Conservation (phyloP, 495 filamentous ascomycete species). For the Rostrohypoxylon terebratum region DNA sequence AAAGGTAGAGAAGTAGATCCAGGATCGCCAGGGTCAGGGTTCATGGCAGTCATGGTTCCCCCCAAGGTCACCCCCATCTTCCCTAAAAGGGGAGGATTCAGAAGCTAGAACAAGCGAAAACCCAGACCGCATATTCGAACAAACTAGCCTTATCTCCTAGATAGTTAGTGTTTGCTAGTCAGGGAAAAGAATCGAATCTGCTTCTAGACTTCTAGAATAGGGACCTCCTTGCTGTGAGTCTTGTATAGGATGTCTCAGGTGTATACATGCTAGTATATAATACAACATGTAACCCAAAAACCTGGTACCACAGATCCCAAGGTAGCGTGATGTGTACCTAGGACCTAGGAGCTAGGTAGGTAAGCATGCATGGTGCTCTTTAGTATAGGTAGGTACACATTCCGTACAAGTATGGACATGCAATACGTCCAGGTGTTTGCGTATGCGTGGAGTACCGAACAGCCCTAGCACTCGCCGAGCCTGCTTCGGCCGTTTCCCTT, state of each 20-base stretch:
- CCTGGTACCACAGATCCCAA: conserved; percentile 31
- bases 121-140: conserved; percentile 24
- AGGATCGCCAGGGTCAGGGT: conserved; percentile 42
- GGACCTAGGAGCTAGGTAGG: no score
- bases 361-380: not conserved
- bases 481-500: conserved; percentile 13
- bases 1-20: conserved; percentile 40
- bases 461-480: conserved; percentile 14
- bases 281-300: conserved; percentile 13
- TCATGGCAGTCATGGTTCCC: conserved; percentile 29
- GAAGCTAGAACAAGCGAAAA: conserved; percentile 18
- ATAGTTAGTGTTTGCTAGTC: not conserved
- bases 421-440: not conserved
- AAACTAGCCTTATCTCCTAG: conserved; percentile 12
- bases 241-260: not conserved
- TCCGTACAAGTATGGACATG: not conserved
- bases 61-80: conserved; percentile 25
- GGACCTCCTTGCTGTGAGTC: no score
- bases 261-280: conserved; percentile 5
- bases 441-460: conserved; percentile 9
- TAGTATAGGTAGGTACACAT: not conserved
- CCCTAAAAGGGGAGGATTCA: conserved; percentile 7
- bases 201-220: conserved; percentile 12
- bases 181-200: not conserved
- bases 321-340: not conserved